Evolutionary conservation across 768 basidiomycete species (phyloP).

Genomic region (Trametes sanguinea): DNA sequence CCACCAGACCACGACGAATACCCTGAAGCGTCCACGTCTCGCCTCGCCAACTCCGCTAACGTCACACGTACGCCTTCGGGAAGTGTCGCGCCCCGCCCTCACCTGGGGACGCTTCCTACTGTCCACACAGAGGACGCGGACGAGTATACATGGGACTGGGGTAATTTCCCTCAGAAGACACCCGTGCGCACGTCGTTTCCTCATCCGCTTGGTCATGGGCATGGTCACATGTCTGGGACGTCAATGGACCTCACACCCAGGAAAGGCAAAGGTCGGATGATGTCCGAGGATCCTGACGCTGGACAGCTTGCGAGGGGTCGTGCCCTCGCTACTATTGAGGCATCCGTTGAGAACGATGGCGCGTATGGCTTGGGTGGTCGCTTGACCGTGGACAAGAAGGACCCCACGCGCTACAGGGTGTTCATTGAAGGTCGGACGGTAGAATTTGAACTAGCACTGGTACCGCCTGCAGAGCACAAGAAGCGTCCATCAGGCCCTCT

Average conservation of each 20-base stretch:
- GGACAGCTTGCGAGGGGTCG: conserved; percentile 25
- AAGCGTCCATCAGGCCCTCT: conserved; percentile 31
- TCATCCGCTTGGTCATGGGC: conserved; percentile 32
- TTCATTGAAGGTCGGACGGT: conserved; percentile 59
- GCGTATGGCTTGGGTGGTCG: conserved; percentile 54
- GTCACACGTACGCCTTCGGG: conserved; percentile 14
- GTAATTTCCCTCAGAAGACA: conserved; percentile 81
- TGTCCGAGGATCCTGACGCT: conserved; percentile 19
- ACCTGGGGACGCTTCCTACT: conserved; percentile 17
- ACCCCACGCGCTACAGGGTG: conserved; percentile 65
- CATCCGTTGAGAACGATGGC: conserved; percentile 26
- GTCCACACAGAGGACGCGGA: conserved; percentile 36
- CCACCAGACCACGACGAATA: conserved; percentile 47
- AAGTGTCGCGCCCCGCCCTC: conserved; percentile 23
- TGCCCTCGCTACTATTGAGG: conserved; percentile 25
- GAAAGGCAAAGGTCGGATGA: conserved; percentile 24
- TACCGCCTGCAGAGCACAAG: conserved; percentile 34
- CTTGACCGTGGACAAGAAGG: conserved; percentile 58
- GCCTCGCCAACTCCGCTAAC: conserved; percentile 5
- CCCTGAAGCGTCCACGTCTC: conserved; percentile 2
- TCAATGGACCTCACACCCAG: conserved; percentile 13
- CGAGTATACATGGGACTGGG: conserved; percentile 96
- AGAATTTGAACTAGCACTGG: conserved; percentile 75
- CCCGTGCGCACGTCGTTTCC: conserved; percentile 57
- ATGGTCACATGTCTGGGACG: conserved; percentile 14